Conservation (phyloP, 2,329 filamentous ascomycete species). For the Fusarium zealandicum region DNA sequence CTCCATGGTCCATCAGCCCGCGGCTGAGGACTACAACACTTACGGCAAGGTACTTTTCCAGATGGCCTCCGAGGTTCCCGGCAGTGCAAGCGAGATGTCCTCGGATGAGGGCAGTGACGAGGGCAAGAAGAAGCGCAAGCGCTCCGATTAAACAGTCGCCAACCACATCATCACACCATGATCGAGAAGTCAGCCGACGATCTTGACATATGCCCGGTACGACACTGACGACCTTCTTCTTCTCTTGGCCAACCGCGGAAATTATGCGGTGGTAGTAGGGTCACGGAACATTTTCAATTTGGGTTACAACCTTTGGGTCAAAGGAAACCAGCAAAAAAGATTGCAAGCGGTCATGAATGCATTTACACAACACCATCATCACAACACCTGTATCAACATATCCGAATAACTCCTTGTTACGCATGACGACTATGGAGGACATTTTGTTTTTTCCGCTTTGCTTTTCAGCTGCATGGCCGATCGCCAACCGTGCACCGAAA, state of each 20-base stretch:
- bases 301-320: conserved; percentile 44
- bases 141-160: conserved; percentile 62
- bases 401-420: conserved; percentile 44
- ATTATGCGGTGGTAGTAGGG: conserved; percentile 42
- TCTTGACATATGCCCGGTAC: conserved; percentile 45
- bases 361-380: conserved; percentile 48
- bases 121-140: conserved; percentile 74
- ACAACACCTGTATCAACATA: conserved; percentile 55
- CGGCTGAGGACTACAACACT: conserved; percentile 68
- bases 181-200: conserved; percentile 32
- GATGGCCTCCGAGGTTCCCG: conserved; percentile 75
- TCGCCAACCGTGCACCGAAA: conserved; percentile 11
- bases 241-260: conserved; percentile 37
- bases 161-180: conserved; percentile 25
- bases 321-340: conserved; percentile 48
- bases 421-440: conserved; percentile 40
- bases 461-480: conserved; percentile 37
- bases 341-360: conserved; percentile 50
- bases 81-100: conserved; percentile 66
- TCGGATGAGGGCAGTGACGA: conserved; percentile 61
- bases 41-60: conserved; percentile 84
- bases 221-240: conserved; percentile 45
- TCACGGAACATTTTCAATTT: conserved; percentile 38
- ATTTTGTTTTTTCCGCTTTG: conserved; percentile 36
- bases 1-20: conserved; percentile 52